Conservation (phyloP, 129 eudicot genomes). For the Pittosporum tobira region DNA sequence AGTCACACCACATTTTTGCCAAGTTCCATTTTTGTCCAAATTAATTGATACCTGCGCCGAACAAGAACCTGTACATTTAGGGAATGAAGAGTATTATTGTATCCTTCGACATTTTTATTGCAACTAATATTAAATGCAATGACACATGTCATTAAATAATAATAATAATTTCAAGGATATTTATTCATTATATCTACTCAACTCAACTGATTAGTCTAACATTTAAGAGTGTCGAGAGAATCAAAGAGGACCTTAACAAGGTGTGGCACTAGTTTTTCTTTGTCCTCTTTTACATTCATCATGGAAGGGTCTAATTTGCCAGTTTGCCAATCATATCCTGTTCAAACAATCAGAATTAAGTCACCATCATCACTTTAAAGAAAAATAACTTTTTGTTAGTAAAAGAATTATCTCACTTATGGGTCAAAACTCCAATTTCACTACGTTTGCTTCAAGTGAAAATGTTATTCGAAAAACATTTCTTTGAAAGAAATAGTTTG, state of each 20-base stretch:
- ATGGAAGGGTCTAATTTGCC: slow-evolving; percentile 73
- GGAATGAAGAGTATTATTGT: not conserved
- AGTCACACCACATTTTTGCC: slow-evolving; percentile 38
- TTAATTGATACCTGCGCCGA: slow-evolving; percentile 45
- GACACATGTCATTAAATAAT: too few relatives aligned
- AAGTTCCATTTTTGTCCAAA: slow-evolving; percentile 34
- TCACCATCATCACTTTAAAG: not conserved
- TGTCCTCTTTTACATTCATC: slow-evolving; percentile 50
- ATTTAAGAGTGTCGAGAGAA: too few relatives aligned
- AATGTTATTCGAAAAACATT: too few relatives aligned
- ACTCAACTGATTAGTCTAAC: too few relatives aligned
- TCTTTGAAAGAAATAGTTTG: too few relatives aligned
- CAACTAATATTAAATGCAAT: too few relatives aligned
- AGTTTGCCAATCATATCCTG: slow-evolving; percentile 91
- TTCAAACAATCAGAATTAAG: not conserved
- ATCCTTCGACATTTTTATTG: too few relatives aligned
- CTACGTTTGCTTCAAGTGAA: not conserved
- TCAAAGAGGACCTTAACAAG: slow-evolving; percentile 44
- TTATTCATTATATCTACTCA: too few relatives aligned
- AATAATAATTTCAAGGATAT: too few relatives aligned
- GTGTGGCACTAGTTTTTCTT: slow-evolving; percentile 53
- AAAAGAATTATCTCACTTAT: too few relatives aligned
- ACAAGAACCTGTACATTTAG: not conserved
- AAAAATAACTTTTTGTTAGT: too few relatives aligned
- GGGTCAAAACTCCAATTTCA: too few relatives aligned